Evolutionary conservation across 176 grass and related monocot genomes (phyloP), one percentile per base, ranked within the genome.

Genomic region (Saccharum officinarum): DNA sequence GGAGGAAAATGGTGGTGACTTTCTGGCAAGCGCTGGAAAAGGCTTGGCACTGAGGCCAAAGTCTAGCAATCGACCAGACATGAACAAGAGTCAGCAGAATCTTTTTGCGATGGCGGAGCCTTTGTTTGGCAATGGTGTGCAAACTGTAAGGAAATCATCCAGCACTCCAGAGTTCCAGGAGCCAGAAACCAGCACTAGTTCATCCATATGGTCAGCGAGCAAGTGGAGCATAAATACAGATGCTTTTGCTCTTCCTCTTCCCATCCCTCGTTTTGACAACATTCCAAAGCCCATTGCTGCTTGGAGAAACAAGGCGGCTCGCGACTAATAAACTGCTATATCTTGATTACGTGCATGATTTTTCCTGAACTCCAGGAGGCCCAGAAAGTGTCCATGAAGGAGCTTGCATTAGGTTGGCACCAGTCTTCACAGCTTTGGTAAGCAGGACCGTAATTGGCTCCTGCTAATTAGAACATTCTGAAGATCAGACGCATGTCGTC

Each of bases 151-250:
- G 69, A 99, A 99, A 86, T 96, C 93, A 9, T 99, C 86, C 1
- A 99, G 97, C 87, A 99, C 97, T 39, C 92, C 97, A 3, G 88
- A 90, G 84, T 94, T 99, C 85, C 93, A 94, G 85, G 94, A 99
- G 54, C 88, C 97, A 64, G 90, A 97, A 45, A 91, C 69, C 73
- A 92, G 70, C 84, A 83, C 18, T 61, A 66, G 64, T 78, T 92
- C 88, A 39, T 99, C 88, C 73, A 89, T 90, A 86, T 92, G 91
- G 93, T 80, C 87, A 55, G 49, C 87, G 6, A 94, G 93, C 78
- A 94, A 88, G 66, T 92, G 97, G 97, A 94, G 74, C 78, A 79
- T 99, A 82, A 99, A 99, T n/a, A 75, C 94, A 6, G 97, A 99
- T 69, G 83, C 84, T 72, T 90, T 94, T 77, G 64, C 80, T 13